phyloP scores from a whole-genome alignment of 768 basidiomycete species.

The Rhodotorula babjevae region DNA sequence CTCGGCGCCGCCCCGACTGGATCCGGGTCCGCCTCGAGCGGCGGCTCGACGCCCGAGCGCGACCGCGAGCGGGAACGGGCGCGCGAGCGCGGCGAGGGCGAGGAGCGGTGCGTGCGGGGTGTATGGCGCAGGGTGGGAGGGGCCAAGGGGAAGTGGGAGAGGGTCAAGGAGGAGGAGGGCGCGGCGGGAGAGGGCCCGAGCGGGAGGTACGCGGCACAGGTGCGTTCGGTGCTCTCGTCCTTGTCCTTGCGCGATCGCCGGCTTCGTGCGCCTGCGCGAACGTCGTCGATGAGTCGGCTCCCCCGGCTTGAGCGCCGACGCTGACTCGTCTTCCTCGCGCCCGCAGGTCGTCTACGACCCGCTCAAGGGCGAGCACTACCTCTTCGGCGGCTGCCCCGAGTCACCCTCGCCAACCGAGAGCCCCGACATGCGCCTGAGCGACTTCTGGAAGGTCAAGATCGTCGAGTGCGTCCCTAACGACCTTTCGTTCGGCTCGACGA shows the following conservation, averaged over 20 bases:
- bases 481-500: fast-evolving
- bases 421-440: constrained; percentile 3
- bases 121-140: not conserved
- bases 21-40: not conserved
- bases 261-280: too few species aligned
- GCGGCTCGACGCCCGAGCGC: not conserved
- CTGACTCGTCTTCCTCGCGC: too few species aligned
- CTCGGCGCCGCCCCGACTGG: not conserved
- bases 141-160: not conserved
- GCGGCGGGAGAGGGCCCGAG: not conserved
- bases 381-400: constrained; percentile 34
- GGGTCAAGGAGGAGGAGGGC: constrained; percentile 8
- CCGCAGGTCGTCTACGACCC: constrained; percentile 32
- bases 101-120: not conserved
- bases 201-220: constrained; percentile 30
- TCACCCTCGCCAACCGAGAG: not conserved
- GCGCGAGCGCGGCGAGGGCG: constrained; percentile 3
- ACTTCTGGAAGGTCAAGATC: constrained; percentile 34
- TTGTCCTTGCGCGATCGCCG: too few species aligned
- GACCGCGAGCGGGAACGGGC: not conserved
- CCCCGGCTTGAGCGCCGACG: not conserved
- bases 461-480: constrained; percentile 19
- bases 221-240: not conserved
- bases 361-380: constrained; percentile 21
- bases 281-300: too few species aligned